Evolutionary conservation across 2,329 filamentous ascomycete species (phyloP).

Genomic region (Epichloe baconii): DNA sequence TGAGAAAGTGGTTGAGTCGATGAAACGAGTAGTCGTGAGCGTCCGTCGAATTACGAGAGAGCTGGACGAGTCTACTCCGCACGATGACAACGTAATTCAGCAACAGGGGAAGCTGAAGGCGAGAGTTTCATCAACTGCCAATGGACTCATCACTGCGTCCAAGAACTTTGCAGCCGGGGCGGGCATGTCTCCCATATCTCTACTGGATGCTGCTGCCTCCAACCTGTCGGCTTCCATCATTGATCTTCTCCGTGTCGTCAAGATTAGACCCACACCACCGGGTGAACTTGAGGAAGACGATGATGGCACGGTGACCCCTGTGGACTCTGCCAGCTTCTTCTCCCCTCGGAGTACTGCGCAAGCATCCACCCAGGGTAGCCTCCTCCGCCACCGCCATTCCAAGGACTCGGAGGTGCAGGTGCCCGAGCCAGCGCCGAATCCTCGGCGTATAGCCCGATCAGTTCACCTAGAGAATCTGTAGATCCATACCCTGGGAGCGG

Average conservation of each 20-base stretch:
- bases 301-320: slow-evolving; percentile 50
- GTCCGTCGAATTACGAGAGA: slow-evolving; percentile 79
- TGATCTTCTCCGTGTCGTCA: slow-evolving; percentile 71
- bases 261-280: slow-evolving; percentile 64
- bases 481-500: slow-evolving; percentile 26
- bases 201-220: slow-evolving; percentile 85
- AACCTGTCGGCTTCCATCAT: slow-evolving; percentile 79
- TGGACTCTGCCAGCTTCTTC: slow-evolving; percentile 58
- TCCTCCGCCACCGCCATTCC: slow-evolving; percentile 42
- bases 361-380: slow-evolving; percentile 22
- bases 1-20: slow-evolving; percentile 63
- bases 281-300: slow-evolving; percentile 70
- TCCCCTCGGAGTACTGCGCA: slow-evolving; percentile 37
- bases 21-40: slow-evolving; percentile 73
- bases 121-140: slow-evolving; percentile 82
- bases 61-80: slow-evolving; percentile 46
- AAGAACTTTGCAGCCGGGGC: slow-evolving; percentile 78
- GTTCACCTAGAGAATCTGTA: slow-evolving; percentile 49
- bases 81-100: slow-evolving; percentile 39
- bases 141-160: slow-evolving; percentile 86
- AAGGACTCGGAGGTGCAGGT: slow-evolving; percentile 39
- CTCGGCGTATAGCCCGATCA: slow-evolving; percentile 62
- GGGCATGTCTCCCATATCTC: slow-evolving; percentile 81
- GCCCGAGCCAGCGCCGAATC: slow-evolving; percentile 51
- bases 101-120: slow-evolving; percentile 60